These are phyloP conservation scores for Tardiomyces blankii DNA, from an alignment of 1,139 yeast genomes.

Conservation along the genomic window DNA sequence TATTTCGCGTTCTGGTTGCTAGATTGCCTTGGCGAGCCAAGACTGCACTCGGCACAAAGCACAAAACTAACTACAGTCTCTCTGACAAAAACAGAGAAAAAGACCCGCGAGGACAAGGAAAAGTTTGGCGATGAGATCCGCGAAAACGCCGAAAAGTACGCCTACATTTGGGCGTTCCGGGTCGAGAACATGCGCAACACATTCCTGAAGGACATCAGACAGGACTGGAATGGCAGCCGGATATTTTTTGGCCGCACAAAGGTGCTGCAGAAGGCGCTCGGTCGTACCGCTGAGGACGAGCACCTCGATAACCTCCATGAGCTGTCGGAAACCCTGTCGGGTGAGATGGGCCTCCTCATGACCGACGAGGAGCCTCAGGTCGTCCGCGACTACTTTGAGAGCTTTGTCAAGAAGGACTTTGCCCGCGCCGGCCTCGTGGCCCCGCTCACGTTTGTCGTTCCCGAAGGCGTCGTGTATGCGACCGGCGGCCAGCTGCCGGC, in stretches of 20 bases:
- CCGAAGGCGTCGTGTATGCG: slow-evolving; percentile 84
- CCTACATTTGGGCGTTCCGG: slow-evolving; percentile 74
- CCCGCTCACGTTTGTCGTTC: slow-evolving; percentile 74
- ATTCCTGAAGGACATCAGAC: slow-evolving; percentile 83
- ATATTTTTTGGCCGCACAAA: slow-evolving; percentile 84
- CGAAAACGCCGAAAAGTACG: slow-evolving; percentile 62
- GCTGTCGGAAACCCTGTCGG: slow-evolving; percentile 47
- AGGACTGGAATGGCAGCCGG: slow-evolving; percentile 86
- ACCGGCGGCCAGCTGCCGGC: slow-evolving; percentile 86
- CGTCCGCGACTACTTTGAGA: slow-evolving; percentile 71
- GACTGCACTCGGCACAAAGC: too few relatives aligned
- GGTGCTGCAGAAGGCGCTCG: slow-evolving; percentile 86
- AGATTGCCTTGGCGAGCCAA: too few relatives aligned
- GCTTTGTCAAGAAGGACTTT: slow-evolving; percentile 70
- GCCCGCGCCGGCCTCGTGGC: slow-evolving; percentile 82
- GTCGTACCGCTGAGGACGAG: slow-evolving; percentile 79
- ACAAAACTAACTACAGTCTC: slow-evolving; percentile 45
- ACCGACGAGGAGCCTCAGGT: slow-evolving; percentile 80
- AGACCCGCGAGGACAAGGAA: slow-evolving; percentile 87
- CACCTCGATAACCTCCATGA: slow-evolving; percentile 73
- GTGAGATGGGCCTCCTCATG: slow-evolving; percentile 78
- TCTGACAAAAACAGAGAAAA: slow-evolving; percentile 92
- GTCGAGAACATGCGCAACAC: slow-evolving; percentile 94
- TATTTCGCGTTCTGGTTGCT: too few relatives aligned
- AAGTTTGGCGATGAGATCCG: slow-evolving; percentile 86